A percentile compares a stretch with the other conserved stretches of the same genome.
Evolutionary conservation across 2,329 filamentous ascomycete genomes (phyloP).

Genomic region (Apiospora koreana): DNA sequence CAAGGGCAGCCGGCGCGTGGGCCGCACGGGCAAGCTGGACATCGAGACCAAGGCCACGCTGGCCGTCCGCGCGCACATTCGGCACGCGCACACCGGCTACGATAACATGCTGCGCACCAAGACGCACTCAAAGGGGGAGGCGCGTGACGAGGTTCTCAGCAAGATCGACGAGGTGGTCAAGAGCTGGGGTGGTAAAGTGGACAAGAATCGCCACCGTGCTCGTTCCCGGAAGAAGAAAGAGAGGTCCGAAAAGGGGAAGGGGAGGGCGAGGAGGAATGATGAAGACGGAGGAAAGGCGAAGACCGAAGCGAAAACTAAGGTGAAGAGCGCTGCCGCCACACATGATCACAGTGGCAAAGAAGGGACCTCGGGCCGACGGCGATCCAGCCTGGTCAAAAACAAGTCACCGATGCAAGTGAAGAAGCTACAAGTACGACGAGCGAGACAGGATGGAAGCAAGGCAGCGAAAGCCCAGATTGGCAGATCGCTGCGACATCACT

Average conservation of each 20-base stretch:
- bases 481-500: constrained; percentile 4
- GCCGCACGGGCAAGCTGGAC: constrained; percentile 40
- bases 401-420: background rate
- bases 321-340: background rate
- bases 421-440: background rate
- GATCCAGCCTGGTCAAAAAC: background rate
- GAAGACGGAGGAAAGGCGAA: background rate
- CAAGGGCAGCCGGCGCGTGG: constrained; percentile 50
- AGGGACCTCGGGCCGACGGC: background rate
- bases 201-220: background rate
- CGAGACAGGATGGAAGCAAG: background rate
- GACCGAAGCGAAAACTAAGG: background rate
- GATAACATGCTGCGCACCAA: constrained; percentile 36
- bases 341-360: background rate
- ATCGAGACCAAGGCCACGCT: constrained; percentile 42
- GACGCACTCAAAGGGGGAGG: constrained; percentile 1
- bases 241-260: no score
- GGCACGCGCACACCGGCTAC: constrained; percentile 50
- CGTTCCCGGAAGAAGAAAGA: background rate
- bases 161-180: constrained; percentile 14
- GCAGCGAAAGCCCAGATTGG: background rate
- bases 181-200: constrained; percentile 19
- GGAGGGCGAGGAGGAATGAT: background rate
- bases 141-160: background rate
- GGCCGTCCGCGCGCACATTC: constrained; percentile 50